phyloP scores from a whole-genome alignment of 2,329 filamentous ascomycete species.

The Allantophomopsis lycopodina region DNA sequence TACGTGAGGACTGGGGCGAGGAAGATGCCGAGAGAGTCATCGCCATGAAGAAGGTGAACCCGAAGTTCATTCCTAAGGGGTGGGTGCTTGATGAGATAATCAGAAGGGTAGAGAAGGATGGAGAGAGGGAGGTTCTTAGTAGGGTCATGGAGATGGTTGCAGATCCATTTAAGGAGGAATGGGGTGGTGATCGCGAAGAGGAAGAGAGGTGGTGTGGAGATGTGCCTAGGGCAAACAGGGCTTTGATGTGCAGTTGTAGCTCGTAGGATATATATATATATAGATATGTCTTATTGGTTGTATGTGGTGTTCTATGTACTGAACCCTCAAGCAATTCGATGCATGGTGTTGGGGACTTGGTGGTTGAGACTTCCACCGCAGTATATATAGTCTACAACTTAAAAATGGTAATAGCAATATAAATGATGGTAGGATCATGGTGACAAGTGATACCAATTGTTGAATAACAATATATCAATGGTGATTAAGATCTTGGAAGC shows the following conservation, averaged over 20 bases:
- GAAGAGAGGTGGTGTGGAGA: slow-evolving; percentile 77
- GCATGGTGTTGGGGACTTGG: no score
- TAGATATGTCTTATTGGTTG: no score
- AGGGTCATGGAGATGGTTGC: slow-evolving; percentile 72
- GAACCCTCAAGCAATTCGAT: no score
- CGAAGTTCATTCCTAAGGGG: slow-evolving; percentile 78
- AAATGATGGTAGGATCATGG: no score
- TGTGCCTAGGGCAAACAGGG: slow-evolving; percentile 63
- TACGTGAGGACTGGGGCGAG: slow-evolving; percentile 64
- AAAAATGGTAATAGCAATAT: no score
- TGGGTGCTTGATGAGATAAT: slow-evolving; percentile 96
- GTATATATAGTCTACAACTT: no score
- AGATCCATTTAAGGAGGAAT: slow-evolving; percentile 71
- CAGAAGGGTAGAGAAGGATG: slow-evolving; percentile 69
- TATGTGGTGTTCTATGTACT: no score
- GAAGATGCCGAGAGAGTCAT: slow-evolving; percentile 49
- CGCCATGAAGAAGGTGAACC: slow-evolving; percentile 79
- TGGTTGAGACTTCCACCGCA: no score
- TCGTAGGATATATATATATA: slow-evolving; percentile 35
- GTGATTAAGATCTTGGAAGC: no score
- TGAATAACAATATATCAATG: no score
- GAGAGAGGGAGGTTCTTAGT: slow-evolving; percentile 65
- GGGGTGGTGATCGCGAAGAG: slow-evolving; percentile 57
- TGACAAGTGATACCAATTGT: no score
- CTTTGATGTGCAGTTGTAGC: slow-evolving; percentile 91